Conservation (phyloP, 1,284 basidiomycete species). For the Microbotryum lychnidis-dioicae region DNA sequence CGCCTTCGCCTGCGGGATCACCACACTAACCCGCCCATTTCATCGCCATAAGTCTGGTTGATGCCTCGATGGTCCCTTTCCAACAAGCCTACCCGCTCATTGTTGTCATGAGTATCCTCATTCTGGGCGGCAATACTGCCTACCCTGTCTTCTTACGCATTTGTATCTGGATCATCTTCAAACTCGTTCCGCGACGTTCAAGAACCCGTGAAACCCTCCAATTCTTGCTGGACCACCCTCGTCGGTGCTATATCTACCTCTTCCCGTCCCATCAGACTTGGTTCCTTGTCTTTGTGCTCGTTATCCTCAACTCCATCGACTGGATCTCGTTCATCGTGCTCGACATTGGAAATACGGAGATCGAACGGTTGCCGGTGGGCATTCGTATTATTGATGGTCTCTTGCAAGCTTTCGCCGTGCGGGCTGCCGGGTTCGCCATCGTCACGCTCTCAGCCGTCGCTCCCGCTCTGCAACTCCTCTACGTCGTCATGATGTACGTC, state of each 20-base stretch:
- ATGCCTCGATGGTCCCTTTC: conserved; percentile 81
- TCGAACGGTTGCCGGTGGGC: conserved; percentile 62
- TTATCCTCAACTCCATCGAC: conserved; percentile 64
- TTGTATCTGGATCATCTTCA: conserved; percentile 58
- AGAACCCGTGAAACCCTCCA: conserved; percentile 69
- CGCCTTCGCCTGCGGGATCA: background rate
- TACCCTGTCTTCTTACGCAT: conserved; percentile 51
- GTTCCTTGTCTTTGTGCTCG: conserved; percentile 65
- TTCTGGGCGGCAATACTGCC: conserved; percentile 84
- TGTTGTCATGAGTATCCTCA: conserved; percentile 52
- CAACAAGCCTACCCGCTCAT: conserved; percentile 77
- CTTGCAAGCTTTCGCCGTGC: conserved; percentile 54
- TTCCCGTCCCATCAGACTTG: conserved; percentile 95
- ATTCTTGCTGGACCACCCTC: conserved; percentile 92
- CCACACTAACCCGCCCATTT: background rate
- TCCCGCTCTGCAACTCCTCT: conserved; percentile 72
- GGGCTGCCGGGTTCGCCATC: conserved; percentile 78
- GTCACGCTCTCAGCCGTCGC: conserved; percentile 63
- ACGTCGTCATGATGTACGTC: conserved; percentile 76
- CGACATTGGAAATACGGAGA: conserved; percentile 69
- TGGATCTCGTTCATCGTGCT: conserved; percentile 83
- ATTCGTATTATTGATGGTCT: conserved; percentile 38
- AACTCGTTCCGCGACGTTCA: conserved; percentile 54
- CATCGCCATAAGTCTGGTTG: conserved; percentile 50
- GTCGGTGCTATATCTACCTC: conserved; percentile 84